These are phyloP conservation scores for Ogataea nonfermentans DNA, from an alignment of 805 yeast species.

Conservation along the genomic window DNA sequence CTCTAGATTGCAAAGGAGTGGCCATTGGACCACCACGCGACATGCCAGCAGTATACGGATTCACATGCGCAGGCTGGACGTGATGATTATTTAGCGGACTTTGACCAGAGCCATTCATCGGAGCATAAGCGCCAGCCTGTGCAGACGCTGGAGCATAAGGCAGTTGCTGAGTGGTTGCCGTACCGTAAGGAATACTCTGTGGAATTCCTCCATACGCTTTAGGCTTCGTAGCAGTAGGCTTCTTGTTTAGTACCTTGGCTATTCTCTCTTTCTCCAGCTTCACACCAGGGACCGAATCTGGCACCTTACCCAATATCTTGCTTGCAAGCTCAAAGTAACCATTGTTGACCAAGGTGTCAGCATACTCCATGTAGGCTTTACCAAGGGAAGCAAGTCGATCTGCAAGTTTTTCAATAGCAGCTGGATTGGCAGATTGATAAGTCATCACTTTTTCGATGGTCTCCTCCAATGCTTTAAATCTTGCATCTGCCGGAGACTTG, in stretches of 20 bases:
- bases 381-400: slow-evolving; percentile 50
- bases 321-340: slow-evolving; percentile 85
- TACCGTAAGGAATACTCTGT: slow-evolving; percentile 1
- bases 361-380: slow-evolving; percentile 74
- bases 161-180: slow-evolving; percentile 1
- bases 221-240: slow-evolving; percentile 5
- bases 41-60: slow-evolving; percentile 16
- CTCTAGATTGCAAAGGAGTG: slow-evolving; percentile 9
- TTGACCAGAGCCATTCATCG: background rate
- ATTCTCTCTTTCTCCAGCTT: slow-evolving; percentile 77
- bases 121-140: background rate
- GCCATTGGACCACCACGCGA: slow-evolving; percentile 17
- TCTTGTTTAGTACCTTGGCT: slow-evolving; percentile 49
- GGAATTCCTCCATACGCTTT: slow-evolving; percentile 8
- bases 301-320: slow-evolving; percentile 65
- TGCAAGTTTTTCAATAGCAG: slow-evolving; percentile 38
- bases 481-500: slow-evolving; percentile 74
- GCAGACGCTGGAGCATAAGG: slow-evolving; percentile 14
- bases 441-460: slow-evolving; percentile 83
- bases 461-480: slow-evolving; percentile 73
- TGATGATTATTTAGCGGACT: background rate
- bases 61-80: slow-evolving; percentile 25
- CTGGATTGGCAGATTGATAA: slow-evolving; percentile 51
- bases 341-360: slow-evolving; percentile 71
- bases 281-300: slow-evolving; percentile 69